Evolutionary conservation across 208 protist genomes (phyloP), one percentile per base, ranked within the genome.

Genomic region (Leishmania amazonensis): DNA sequence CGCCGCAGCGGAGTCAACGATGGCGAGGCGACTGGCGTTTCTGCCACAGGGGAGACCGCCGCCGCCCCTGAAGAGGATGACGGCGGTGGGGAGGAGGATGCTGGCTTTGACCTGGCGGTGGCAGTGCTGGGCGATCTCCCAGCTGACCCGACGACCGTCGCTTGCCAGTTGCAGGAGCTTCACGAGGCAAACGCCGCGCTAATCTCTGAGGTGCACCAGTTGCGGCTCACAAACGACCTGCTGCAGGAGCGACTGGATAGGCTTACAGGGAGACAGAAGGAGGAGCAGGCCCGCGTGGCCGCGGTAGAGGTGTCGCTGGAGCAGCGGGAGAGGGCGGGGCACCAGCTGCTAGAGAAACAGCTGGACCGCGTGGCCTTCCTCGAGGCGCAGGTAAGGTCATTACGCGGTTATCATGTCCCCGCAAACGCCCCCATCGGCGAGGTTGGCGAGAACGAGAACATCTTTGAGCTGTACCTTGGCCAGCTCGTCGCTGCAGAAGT

Each of bases 391-490:
- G 94, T 98, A 60, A 90, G 77, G 42, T 96, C 93, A 38, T 79
- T 98, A 47, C 93, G 94, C 3, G 95, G 94, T 31, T 95, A 96
- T 80, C 86, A 89, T 51, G 92, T 98, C 17, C 83, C 80, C 28
- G 75, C 89, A 28, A 89, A 84, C 74, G 76, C 83, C 21, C 83
- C 92, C 13, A 75, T 96, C 24, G 80, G 89, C 74, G 77, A 86
- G 17, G 51, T 97, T 57, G 85, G 62, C 8, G 74, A 77, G 51
- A 87, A 81, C 15, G 94, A 97, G 71, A 98, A 93, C 47, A 93
- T 96, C 40, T 92, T 98, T 64, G 94, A 98, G 88, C 88, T 98
- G n/a, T 98, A 97, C 68, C 79, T 98, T 35, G 95, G 95, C 38
- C 95, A 98, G 80, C 88, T 98, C 21, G 86, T 98, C 1, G 90